A percentile compares a stretch with the other conserved stretches of the same genome.
Conservation (phyloP, 2,329 filamentous ascomycete genomes). For the Cladosporium sp. region DNA sequence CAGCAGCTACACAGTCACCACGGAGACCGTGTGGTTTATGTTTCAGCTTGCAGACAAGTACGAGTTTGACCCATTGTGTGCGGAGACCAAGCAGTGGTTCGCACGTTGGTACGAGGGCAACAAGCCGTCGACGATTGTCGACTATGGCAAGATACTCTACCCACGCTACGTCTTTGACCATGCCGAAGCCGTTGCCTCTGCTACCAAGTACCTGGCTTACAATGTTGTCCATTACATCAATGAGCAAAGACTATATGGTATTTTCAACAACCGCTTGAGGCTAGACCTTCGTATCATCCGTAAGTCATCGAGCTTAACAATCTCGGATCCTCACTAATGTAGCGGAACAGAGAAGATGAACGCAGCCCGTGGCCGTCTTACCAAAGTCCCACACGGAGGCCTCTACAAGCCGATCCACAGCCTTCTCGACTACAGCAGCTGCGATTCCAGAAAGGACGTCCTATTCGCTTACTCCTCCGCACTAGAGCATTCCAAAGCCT, state of each 20-base stretch:
- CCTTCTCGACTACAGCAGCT: conserved; percentile 9
- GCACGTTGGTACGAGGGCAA: conserved; percentile 13
- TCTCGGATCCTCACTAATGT: too few species aligned
- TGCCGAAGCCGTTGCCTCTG: conserved; percentile 23
- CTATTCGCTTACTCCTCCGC: conserved; percentile 18
- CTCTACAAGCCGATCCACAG: conserved; percentile 17
- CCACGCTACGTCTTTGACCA: conserved; percentile 30
- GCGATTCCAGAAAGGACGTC: neutral
- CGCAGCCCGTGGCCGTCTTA: conserved; percentile 16
- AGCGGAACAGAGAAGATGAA: neutral
- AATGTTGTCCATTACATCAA: conserved; percentile 25
- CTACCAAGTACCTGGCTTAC: conserved; percentile 33
- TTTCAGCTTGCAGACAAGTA: conserved; percentile 18
- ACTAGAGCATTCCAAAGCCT: conserved; percentile 15
- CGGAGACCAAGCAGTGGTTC: conserved; percentile 15
- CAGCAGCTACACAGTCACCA: conserved; percentile 1
- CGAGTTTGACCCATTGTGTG: conserved; percentile 8
- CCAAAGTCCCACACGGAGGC: conserved; percentile 17
- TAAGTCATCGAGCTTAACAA: neutral
- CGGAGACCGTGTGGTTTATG: conserved; percentile 18
- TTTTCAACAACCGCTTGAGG: neutral
- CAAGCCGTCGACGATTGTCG: conserved; percentile 10
- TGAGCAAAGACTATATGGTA: conserved; percentile 22
- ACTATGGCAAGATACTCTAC: conserved; percentile 20
- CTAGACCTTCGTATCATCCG: conserved; percentile 9